Conservation (phyloP, 2,329 filamentous ascomycete species). For the Calonectria pauciramosa region DNA sequence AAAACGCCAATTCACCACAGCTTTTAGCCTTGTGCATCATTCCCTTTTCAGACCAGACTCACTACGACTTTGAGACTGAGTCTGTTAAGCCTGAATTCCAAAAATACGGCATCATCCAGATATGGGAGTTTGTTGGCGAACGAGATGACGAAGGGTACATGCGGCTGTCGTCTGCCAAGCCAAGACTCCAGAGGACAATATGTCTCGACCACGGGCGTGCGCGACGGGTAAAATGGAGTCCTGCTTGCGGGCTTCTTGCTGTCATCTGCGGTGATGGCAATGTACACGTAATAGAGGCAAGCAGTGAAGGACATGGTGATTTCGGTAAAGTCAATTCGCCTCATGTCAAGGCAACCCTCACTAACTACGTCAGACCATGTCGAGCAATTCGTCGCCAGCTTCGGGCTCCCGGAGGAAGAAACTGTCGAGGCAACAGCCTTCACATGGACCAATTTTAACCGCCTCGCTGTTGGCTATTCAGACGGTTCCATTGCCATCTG, state of each 20-base stretch:
- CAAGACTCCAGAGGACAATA: conserved; percentile 58
- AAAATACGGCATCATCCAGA: conserved; percentile 63
- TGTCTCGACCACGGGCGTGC: conserved; percentile 67
- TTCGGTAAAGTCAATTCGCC: conserved; percentile 55
- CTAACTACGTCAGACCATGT: conserved; percentile 59
- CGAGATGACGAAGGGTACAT: conserved; percentile 47
- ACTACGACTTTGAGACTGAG: conserved; percentile 55
- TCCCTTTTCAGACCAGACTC: conserved; percentile 65
- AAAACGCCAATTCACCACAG: conserved; percentile 55
- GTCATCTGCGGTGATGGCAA: conserved; percentile 66
- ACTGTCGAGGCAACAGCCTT: conserved; percentile 65
- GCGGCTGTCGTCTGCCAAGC: conserved; percentile 51
- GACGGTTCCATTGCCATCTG: conserved; percentile 70
- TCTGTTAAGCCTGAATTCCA: conserved; percentile 54
- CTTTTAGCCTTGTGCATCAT: conserved; percentile 66
- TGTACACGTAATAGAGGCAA: conserved; percentile 62
- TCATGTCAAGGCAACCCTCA: background rate
- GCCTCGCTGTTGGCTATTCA: conserved; percentile 67
- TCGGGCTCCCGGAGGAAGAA: conserved; percentile 62
- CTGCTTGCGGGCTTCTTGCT: conserved; percentile 61
- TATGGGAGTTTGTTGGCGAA: conserved; percentile 62
- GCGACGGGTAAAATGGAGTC: conserved; percentile 67
- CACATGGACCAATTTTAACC: conserved; percentile 69
- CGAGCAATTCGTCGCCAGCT: conserved; percentile 57
- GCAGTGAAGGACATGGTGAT: conserved; percentile 47